Evolutionary conservation across 2,329 filamentous ascomycete genomes (phyloP).

Genomic region (Xylaria arbuscula): DNA sequence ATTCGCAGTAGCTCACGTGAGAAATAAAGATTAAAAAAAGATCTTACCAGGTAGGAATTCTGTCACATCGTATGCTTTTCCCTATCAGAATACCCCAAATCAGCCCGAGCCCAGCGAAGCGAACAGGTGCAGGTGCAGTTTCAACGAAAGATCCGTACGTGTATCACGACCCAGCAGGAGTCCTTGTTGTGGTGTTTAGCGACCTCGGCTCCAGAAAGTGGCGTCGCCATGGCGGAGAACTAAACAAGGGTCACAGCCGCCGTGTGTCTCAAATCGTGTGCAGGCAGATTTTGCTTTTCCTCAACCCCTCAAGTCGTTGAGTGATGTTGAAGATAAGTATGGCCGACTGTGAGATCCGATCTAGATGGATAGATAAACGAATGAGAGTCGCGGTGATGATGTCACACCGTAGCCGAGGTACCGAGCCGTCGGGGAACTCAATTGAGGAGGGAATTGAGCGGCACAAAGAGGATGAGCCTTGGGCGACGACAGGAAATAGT

Average conservation of each 20-base stretch:
- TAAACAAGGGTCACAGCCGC: neutral
- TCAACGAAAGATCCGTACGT: constrained; percentile 59
- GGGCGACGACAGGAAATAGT: neutral
- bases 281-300: neutral
- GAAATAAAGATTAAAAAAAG: neutral
- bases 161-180: constrained; percentile 92
- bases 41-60: constrained; percentile 77
- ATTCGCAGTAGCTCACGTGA: neutral
- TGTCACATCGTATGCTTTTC: constrained; percentile 89
- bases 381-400: constrained; percentile 23
- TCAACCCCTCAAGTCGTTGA: neutral
- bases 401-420: constrained; percentile 23
- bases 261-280: neutral
- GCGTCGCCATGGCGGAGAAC: constrained; percentile 53
- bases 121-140: neutral
- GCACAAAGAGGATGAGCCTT: neutral
- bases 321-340: constrained; percentile 5
- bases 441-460: constrained; percentile 3
- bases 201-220: constrained; percentile 64
- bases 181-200: constrained; percentile 81
- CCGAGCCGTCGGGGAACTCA: neutral
- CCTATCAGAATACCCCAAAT: constrained; percentile 52
- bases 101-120: constrained; percentile 22
- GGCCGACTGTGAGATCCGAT: constrained; percentile 17
- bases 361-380: neutral